Percentiles rank a stretch among this genome's conserved stretches.
These are phyloP conservation scores for Candida koratica DNA, from an alignment of 805 yeast species.

Conservation along the genomic window DNA sequence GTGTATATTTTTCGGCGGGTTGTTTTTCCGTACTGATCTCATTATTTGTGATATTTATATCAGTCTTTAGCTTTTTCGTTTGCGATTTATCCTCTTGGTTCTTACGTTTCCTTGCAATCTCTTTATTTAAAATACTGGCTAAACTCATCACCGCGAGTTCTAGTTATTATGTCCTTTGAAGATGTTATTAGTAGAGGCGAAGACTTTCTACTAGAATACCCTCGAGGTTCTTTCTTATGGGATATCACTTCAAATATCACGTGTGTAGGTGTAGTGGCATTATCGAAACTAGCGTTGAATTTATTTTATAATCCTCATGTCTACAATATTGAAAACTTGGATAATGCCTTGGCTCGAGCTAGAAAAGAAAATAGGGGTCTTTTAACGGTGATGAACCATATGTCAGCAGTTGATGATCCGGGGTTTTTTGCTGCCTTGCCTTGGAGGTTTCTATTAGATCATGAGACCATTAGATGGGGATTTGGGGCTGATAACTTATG, in stretches of 20 bases:
- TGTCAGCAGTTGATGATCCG: slow-evolving; percentile 92
- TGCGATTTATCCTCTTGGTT: slow-evolving; percentile 10
- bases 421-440: slow-evolving; percentile 85
- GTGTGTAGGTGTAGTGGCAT: slow-evolving; percentile 59
- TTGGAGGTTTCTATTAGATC: slow-evolving; percentile 54
- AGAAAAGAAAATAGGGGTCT: slow-evolving; percentile 67
- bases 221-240: slow-evolving; percentile 61
- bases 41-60: neutral
- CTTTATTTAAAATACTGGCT: slow-evolving; percentile 38
- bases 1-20: neutral
- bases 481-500: slow-evolving; percentile 91
- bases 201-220: slow-evolving; percentile 60
- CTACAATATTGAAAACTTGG: slow-evolving; percentile 59
- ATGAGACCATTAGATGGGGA: slow-evolving; percentile 84
- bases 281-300: slow-evolving; percentile 58
- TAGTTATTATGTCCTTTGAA: slow-evolving; percentile 56
- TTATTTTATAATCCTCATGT: slow-evolving; percentile 62
- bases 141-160: no score
- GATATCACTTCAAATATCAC: slow-evolving; percentile 63
- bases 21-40: neutral
- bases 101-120: slow-evolving; percentile 45
- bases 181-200: slow-evolving; percentile 72
- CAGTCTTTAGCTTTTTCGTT: neutral
- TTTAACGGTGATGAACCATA: slow-evolving; percentile 86
- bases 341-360: slow-evolving; percentile 59